Evolutionary conservation across 805 yeast species (phyloP).

Genomic region (Nakazawaea laoshanensis): DNA sequence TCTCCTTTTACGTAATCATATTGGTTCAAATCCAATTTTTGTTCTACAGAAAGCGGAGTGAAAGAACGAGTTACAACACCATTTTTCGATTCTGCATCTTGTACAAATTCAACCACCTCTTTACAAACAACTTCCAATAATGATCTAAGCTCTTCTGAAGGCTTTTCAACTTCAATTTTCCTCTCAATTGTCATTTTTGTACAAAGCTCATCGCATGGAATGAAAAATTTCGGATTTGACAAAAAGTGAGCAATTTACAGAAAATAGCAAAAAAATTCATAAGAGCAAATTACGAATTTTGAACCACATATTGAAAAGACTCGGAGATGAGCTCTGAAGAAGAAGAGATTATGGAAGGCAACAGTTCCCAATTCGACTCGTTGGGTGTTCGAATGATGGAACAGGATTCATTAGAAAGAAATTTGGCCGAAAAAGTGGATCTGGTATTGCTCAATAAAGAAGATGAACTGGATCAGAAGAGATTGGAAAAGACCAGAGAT

Average conservation of each 20-base stretch:
- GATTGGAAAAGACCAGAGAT: slow-evolving; percentile 60
- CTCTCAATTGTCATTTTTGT: slow-evolving; percentile 14
- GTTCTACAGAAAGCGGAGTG: slow-evolving; percentile 39
- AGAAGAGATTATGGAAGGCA: too few species aligned
- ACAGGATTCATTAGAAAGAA: slow-evolving; percentile 71
- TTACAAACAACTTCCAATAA: slow-evolving; percentile 45
- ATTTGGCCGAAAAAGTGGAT: slow-evolving; percentile 65
- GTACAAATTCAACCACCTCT: slow-evolving; percentile 43
- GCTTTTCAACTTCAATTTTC: slow-evolving; percentile 41
- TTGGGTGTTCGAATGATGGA: slow-evolving; percentile 59
- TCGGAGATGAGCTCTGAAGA: too few species aligned
- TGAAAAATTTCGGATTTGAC: too few species aligned
- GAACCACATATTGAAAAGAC: too few species aligned
- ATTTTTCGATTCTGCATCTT: slow-evolving; percentile 24
- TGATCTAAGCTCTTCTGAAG: slow-evolving; percentile 30
- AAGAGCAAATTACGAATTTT: too few species aligned
- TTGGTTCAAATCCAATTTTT: slow-evolving; percentile 24
- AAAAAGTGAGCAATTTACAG: too few species aligned
- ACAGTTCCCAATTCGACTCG: slow-evolving; percentile 24
- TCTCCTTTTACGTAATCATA: slow-evolving; percentile 22
- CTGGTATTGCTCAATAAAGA: slow-evolving; percentile 52
- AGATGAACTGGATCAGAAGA: slow-evolving; percentile 61
- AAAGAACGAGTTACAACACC: slow-evolving; percentile 38
- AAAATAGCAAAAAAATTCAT: too few species aligned
- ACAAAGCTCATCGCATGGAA: too few species aligned